phyloP scores from a whole-genome alignment of 495 filamentous ascomycete species.

The Neurospora discreta region DNA sequence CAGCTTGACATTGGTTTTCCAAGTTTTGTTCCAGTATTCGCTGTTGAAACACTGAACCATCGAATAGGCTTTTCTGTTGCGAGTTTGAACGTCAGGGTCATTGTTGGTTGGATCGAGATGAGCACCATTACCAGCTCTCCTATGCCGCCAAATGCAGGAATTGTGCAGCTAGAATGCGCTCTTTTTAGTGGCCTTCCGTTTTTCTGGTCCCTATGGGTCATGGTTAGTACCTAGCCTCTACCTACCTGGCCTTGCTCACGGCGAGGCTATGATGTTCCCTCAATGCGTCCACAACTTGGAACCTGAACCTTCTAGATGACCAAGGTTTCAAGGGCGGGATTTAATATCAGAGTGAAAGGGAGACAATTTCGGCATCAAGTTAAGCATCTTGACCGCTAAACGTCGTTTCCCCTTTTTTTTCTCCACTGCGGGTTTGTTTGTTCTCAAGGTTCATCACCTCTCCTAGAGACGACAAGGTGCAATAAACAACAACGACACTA shows the following conservation, averaged over 20 bases:
- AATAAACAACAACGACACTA: neutral
- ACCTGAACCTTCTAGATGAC: neutral
- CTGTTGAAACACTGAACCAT: neutral
- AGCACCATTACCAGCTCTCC: neutral
- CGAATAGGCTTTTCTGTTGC: neutral
- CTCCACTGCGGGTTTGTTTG: neutral
- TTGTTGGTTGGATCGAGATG: neutral
- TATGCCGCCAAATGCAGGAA: neutral
- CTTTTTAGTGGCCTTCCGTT: neutral
- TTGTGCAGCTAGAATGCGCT: neutral
- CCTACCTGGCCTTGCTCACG: neutral
- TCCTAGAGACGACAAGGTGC: neutral
- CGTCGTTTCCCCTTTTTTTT: neutral
- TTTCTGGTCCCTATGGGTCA: too few relatives aligned
- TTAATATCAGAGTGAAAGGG: neutral
- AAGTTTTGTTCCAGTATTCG: neutral
- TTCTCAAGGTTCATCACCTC: neutral
- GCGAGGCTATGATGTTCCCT: neutral
- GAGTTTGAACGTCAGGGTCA: neutral
- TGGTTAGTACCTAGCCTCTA: neutral
- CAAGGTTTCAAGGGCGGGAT: neutral
- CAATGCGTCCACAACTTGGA: neutral
- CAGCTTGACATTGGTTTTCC: neutral
- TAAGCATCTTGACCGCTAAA: neutral
- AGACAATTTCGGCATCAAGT: neutral